Evolutionary conservation across 78 protist genomes (phyloP).

Genomic region (Creolimax fragrantissima): DNA sequence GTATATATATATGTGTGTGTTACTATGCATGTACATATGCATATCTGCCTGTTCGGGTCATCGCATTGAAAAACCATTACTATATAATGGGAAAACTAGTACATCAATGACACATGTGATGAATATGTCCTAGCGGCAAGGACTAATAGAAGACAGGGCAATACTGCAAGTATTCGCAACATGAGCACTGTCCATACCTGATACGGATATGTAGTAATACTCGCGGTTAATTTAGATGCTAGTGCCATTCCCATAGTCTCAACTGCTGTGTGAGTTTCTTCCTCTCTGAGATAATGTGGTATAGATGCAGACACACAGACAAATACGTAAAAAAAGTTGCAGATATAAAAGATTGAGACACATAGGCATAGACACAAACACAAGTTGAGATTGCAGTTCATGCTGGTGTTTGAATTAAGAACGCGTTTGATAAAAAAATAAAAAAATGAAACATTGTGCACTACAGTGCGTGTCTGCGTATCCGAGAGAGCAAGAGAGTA

Average conservation of each 20-base stretch:
- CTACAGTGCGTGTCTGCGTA: not conserved
- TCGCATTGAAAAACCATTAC: no score
- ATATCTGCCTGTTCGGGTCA: no score
- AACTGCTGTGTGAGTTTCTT: not conserved
- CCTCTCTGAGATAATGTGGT: not conserved
- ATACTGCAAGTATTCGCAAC: no score
- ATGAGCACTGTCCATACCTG: not conserved
- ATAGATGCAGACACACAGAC: not conserved
- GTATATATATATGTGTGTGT: not conserved
- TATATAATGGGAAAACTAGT: no score
- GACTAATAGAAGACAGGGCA: no score
- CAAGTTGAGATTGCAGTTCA: no score
- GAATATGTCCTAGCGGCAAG: no score
- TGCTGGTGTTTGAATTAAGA: no score
- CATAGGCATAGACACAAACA: not conserved
- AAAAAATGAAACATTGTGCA: not conserved
- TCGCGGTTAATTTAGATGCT: conserved; percentile 25
- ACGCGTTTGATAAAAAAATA: not conserved
- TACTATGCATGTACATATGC: not conserved
- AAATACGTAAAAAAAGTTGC: not conserved
- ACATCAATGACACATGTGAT: no score
- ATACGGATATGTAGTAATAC: conserved; percentile 36
- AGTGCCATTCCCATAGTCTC: conserved; percentile 25
- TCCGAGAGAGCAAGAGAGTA: no score
- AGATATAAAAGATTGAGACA: not conserved